Evolutionary conservation across 208 protist species (phyloP), one percentile per base, ranked within the genome.

Genomic region (Leishmania amazonensis): DNA sequence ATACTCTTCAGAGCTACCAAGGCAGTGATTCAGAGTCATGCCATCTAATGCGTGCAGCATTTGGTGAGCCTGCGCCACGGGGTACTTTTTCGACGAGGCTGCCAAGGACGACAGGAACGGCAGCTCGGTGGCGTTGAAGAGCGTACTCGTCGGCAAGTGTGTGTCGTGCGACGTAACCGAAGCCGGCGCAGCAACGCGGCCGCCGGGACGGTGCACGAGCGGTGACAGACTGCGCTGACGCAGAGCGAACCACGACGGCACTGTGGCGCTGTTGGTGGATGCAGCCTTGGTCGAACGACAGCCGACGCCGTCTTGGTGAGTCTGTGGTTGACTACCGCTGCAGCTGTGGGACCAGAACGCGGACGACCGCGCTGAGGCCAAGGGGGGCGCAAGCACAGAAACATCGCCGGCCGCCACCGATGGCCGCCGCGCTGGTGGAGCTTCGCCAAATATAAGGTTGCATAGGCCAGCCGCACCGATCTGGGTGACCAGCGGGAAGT

Each of bases 401-500:
- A 4, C 40, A 21, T 8, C 24, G 71, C 19, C 15, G 15, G 47
- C 7, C 51, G 6, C 5, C 73, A 47, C 31, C 31, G 73, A 28
- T 76, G 73, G 19, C 35, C 51, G 73, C 53, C 51, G 54, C 17
- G 15, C 47, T 64, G 75, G 75, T 47, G 75, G 57, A 7, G 81
- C 83, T 42, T 87, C 83, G 4, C 94, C 94, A 81, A 96, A 97
- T 13, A 97, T 86, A 40, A 93, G 76, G 49, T 96, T 89, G 74
- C 92, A 96, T 57, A 96, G 86, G 57, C 91, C 90, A 38, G 87
- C 86, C 4, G 94, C 91, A 13, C 89, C 91, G 47, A 94, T 84
- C 67, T 92, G 85, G 9, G 93, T 95, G 40, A 96, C 91, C 19
- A 92, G 80, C 0, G 94, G 94, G 74, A 97, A 95, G 80, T 97